phyloP scores from a whole-genome alignment of 768 basidiomycete genomes.

The Trametes villosa region DNA sequence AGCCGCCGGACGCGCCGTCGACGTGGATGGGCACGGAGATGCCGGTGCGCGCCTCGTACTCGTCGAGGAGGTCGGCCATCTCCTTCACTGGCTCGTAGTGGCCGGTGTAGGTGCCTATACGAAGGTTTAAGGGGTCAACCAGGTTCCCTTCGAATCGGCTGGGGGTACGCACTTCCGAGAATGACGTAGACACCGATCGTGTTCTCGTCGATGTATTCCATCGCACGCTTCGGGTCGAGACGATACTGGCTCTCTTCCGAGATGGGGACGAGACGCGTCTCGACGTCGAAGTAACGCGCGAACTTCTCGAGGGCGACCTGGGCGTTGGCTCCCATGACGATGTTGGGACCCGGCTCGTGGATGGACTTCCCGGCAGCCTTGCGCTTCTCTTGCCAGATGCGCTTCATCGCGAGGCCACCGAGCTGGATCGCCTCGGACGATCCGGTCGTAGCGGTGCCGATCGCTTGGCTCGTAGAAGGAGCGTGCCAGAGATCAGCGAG shows the following conservation, averaged over 20 bases:
- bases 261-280: constrained; percentile 66
- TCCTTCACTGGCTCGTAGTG: constrained; percentile 81
- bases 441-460: constrained; percentile 74
- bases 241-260: constrained; percentile 73
- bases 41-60: constrained; percentile 54
- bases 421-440: constrained; percentile 75
- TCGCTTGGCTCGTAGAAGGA: constrained; percentile 53
- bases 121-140: background rate
- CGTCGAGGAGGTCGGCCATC: constrained; percentile 75
- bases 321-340: constrained; percentile 69
- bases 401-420: constrained; percentile 74
- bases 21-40: constrained; percentile 46
- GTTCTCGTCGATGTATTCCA: constrained; percentile 72
- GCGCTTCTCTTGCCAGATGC: constrained; percentile 69
- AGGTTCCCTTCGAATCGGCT: background rate
- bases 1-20: constrained; percentile 65
- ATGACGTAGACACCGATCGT: constrained; percentile 72
- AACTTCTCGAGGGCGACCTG: constrained; percentile 76
- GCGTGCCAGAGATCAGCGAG: constrained; percentile 74
- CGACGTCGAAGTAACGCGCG: constrained; percentile 70
- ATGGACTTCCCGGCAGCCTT: constrained; percentile 68
- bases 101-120: constrained; percentile 50
- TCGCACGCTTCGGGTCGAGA: constrained; percentile 69
- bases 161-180: constrained; percentile 46
- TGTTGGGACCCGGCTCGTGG: constrained; percentile 67